phyloP scores from a whole-genome alignment of 169 alveolate genomes.

The Babesia divergens region DNA sequence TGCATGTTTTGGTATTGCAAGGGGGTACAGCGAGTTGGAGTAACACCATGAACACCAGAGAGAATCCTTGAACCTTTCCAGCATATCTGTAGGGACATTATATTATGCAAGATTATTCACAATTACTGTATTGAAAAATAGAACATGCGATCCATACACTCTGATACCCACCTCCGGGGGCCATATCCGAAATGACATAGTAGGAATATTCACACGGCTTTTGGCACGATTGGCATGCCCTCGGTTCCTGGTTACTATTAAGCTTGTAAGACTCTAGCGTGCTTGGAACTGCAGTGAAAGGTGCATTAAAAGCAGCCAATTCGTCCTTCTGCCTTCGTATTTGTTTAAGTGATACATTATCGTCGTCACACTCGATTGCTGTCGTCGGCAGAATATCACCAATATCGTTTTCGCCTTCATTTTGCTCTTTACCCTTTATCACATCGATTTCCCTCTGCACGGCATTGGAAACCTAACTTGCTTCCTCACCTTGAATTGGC shows the following conservation, averaged over 20 bases:
- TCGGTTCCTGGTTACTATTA: not conserved
- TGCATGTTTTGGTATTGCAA: constrained; percentile 28
- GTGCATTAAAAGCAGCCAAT: not conserved
- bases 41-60: constrained; percentile 60
- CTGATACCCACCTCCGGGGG: not conserved
- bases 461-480: not conserved
- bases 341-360: not conserved
- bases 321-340: not conserved
- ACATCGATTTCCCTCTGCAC: constrained; percentile 7
- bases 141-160: not conserved
- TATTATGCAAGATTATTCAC: not conserved
- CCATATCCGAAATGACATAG: not conserved
- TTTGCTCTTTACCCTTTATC: not conserved
- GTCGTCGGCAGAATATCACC: not conserved
- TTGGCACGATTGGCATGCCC: not conserved
- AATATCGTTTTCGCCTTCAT: not conserved
- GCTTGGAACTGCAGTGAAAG: not conserved
- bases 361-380: not conserved
- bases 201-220: not conserved
- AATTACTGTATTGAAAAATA: not conserved
- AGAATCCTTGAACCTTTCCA: constrained; percentile 42
- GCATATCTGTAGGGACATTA: constrained; percentile 10
- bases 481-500: not conserved
- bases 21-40: constrained; percentile 49
- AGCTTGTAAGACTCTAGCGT: not conserved